A percentile compares a stretch with the other conserved stretches of the same genome.
Conservation (phyloP, 2,329 filamentous ascomycete genomes). For the Penicillium sp. region DNA sequence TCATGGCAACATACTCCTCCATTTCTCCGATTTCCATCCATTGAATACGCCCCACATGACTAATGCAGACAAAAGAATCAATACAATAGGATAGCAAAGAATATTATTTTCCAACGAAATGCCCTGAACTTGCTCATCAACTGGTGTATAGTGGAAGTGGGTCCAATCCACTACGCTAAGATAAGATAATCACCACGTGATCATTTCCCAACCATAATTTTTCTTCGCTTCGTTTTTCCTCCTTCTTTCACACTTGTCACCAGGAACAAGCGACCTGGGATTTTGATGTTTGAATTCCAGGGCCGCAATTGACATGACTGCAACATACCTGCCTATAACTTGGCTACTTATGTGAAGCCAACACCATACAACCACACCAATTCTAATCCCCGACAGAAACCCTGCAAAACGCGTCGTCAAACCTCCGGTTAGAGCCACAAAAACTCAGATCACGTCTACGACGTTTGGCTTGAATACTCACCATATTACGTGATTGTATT, state of each 20-base stretch:
- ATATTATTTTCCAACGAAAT: no score
- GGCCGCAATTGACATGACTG: not conserved
- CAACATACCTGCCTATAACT: not conserved
- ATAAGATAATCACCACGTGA: not conserved
- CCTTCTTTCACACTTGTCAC: not conserved
- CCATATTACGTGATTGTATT: not conserved
- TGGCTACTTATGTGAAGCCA: not conserved
- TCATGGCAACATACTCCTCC: no score
- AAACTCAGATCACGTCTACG: not conserved
- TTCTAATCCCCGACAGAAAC: not conserved
- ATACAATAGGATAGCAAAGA: no score
- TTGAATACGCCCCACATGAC: no score
- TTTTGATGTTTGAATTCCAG: conserved; percentile 5
- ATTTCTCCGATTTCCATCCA: no score
- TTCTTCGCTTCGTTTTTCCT: conserved; percentile 12
- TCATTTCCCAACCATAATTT: not conserved
- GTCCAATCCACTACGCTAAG: not conserved
- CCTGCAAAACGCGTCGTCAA: not conserved
- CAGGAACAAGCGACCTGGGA: not conserved
- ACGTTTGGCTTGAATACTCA: not conserved
- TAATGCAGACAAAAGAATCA: no score
- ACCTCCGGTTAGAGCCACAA: not conserved
- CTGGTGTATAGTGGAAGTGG: not conserved
- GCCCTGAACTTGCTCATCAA: no score
- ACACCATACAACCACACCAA: not conserved